Percentiles rank a stretch among this genome's conserved stretches.
These are phyloP conservation scores for Phialemoniopsis sp. DNA, from an alignment of 2,329 filamentous ascomycete genomes.

Conservation along the genomic window DNA sequence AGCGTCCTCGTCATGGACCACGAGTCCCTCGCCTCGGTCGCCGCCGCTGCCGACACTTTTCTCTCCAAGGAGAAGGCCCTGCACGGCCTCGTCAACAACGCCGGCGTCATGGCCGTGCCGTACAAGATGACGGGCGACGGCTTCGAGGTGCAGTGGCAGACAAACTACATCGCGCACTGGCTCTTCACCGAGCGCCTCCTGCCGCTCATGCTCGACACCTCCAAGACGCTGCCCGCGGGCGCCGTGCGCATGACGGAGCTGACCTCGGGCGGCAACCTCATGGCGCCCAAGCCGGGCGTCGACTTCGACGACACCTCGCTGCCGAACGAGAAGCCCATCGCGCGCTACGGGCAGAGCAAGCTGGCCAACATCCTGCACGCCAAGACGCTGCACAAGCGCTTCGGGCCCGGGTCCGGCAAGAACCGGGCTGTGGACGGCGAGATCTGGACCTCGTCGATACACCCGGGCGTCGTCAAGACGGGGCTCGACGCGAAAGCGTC, in stretches of 20 bases:
- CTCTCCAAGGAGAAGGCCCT: slow-evolving; percentile 17
- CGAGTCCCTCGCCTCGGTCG: slow-evolving; percentile 17
- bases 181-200: slow-evolving; percentile 31
- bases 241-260: slow-evolving; percentile 14
- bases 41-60: slow-evolving; percentile 14
- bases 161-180: slow-evolving; percentile 38
- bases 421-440: neutral
- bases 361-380: slow-evolving; percentile 38
- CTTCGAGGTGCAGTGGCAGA: slow-evolving; percentile 31
- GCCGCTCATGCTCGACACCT: slow-evolving; percentile 26
- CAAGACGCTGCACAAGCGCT: slow-evolving; percentile 3
- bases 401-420: slow-evolving; percentile 1
- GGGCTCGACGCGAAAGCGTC: slow-evolving; percentile 14
- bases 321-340: slow-evolving; percentile 10
- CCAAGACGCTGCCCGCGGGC: slow-evolving; percentile 14
- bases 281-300: slow-evolving; percentile 9
- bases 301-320: slow-evolving; percentile 10
- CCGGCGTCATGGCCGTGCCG: slow-evolving; percentile 21
- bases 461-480: slow-evolving; percentile 21
- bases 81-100: slow-evolving; percentile 28
- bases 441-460: slow-evolving; percentile 11
- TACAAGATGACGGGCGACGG: slow-evolving; percentile 26
- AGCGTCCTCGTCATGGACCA: slow-evolving; percentile 24
- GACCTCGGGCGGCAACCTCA: slow-evolving; percentile 5
- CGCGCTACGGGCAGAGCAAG: slow-evolving; percentile 40